A percentile compares a stretch with the other conserved stretches of the same genome.
Evolutionary conservation across 2,329 filamentous ascomycete genomes (phyloP).

Genomic region (Pseudohalonectria lignicola): DNA sequence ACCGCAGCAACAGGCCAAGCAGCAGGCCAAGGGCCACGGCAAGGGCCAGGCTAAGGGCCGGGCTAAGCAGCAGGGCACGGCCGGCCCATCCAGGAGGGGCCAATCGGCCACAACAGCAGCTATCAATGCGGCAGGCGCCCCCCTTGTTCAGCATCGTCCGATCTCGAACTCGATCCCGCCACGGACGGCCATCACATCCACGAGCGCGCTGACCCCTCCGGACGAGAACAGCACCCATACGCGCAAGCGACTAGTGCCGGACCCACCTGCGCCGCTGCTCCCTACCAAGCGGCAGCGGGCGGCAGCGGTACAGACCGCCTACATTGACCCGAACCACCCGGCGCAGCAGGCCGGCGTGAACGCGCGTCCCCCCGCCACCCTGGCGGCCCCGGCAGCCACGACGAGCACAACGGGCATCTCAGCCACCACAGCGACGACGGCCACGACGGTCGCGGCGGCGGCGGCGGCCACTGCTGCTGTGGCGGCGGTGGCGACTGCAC

Average conservation of each 20-base stretch:
- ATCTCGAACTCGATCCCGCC: constrained; percentile 7
- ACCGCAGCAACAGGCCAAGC: constrained; percentile 6
- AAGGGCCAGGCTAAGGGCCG: too few relatives aligned
- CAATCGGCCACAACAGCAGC: constrained; percentile 10
- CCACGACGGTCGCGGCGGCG: neutral
- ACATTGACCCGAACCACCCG: constrained; percentile 8
- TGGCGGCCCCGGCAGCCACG: neutral
- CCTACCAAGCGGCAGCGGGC: too few relatives aligned
- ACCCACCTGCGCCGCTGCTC: constrained; percentile 1
- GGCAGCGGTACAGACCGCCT: constrained; percentile 6
- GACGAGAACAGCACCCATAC: constrained; percentile 31
- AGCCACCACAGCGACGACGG: constrained; percentile 4
- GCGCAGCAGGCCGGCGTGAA: constrained; percentile 4
- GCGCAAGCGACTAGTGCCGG: constrained; percentile 27
- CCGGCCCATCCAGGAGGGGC: too few relatives aligned
- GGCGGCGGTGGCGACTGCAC: constrained; percentile 2
- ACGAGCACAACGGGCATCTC: neutral
- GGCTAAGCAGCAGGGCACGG: too few relatives aligned
- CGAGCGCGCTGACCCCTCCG: constrained; percentile 41
- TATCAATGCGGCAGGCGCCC: constrained; percentile 10
- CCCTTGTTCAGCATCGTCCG: constrained; percentile 6
- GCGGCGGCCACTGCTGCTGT: neutral
- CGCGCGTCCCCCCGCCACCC: neutral
- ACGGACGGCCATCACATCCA: constrained; percentile 22
- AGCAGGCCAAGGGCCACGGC: constrained; percentile 9